Evolutionary conservation across 2,329 filamentous ascomycete species (phyloP), one percentile per base, ranked within the genome.

Genomic region (Rosellinia necatrix): DNA sequence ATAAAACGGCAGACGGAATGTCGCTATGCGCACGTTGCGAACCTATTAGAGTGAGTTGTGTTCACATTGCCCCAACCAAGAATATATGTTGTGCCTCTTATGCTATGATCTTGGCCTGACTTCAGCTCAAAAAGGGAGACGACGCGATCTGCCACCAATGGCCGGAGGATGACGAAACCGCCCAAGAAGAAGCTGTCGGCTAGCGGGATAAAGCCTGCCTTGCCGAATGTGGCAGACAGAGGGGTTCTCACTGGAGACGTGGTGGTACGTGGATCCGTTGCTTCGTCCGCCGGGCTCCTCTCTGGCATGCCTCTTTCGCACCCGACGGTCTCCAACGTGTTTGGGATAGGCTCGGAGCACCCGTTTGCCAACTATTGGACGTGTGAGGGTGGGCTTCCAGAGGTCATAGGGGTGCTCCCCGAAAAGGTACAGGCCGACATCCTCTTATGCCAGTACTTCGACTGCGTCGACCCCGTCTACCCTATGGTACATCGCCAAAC

Each of bases 331-430:
- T 90, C 87, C 52, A 91, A 90, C 62, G 87, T 92, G 52, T 92
- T 92, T 68, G 89, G 89, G n/a, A 85, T 91, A 60, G 89, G 88
- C 12, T 86, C 87, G 0, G 87, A 91, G 68, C 88, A 91, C 68
- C 89, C 88, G 0, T 92, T 92, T 68, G 86, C 88, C 66, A 92
- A 92, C 68, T 92, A 92, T 72, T 93, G 90, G 90, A 92, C 89
- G 2, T 90, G 87, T 66, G 82, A 87, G 58, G 89, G 90, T 43
- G 89, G 89, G 0, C 74, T 93, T 15, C 78, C 84, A 7, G 90
- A 93, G 72, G 88, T 92, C 6, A 85, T 92, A 38, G 85, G 83
- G 1, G 88, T 92, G 3, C 75, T 93, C 10, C 90, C 90, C 0
- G 87, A 87, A 54, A 92, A 90, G 73, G 74, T 87, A 7, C 89